phyloP scores from a whole-genome alignment of 2,329 filamentous ascomycete genomes.

The Penicillium sp. region DNA sequence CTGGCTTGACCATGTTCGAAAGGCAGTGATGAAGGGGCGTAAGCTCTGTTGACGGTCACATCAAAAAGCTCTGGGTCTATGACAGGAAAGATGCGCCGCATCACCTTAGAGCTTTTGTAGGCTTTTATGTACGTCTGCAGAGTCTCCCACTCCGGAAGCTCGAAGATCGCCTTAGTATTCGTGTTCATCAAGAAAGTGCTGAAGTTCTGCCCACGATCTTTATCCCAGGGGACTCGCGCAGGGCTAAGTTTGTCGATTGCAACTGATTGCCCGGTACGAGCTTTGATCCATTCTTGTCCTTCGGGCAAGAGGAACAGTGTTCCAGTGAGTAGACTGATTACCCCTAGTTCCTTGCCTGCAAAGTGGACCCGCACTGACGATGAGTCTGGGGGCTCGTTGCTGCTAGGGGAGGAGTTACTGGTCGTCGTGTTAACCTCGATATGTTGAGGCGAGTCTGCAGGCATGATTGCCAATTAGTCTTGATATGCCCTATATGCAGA shows the following conservation, averaged over 20 bases:
- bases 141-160: slow-evolving; percentile 37
- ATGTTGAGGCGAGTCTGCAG: slow-evolving; percentile 8
- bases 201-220: slow-evolving; percentile 27
- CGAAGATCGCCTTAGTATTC: slow-evolving; percentile 20
- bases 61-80: slow-evolving; percentile 49
- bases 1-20: slow-evolving; percentile 29
- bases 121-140: slow-evolving; percentile 34
- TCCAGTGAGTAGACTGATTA: slow-evolving; percentile 48
- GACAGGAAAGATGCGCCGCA: slow-evolving; percentile 49
- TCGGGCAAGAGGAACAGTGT: slow-evolving; percentile 50
- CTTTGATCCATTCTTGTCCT: slow-evolving; percentile 49
- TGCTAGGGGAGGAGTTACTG: slow-evolving; percentile 21
- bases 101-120: slow-evolving; percentile 33
- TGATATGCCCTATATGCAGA: not conserved
- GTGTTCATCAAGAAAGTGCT: slow-evolving; percentile 22
- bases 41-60: slow-evolving; percentile 47
- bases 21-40: slow-evolving; percentile 28
- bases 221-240: slow-evolving; percentile 35
- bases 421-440: slow-evolving; percentile 11
- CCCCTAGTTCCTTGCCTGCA: slow-evolving; percentile 47
- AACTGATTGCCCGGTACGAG: slow-evolving; percentile 43
- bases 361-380: slow-evolving; percentile 46
- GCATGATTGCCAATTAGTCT: slow-evolving; percentile 1
- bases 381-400: slow-evolving; percentile 19
- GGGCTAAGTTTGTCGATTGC: slow-evolving; percentile 31